These are phyloP conservation scores for Fraxinus pennsylvanica DNA, from an alignment of 257 asterid genomes.

Conservation along the genomic window DNA sequence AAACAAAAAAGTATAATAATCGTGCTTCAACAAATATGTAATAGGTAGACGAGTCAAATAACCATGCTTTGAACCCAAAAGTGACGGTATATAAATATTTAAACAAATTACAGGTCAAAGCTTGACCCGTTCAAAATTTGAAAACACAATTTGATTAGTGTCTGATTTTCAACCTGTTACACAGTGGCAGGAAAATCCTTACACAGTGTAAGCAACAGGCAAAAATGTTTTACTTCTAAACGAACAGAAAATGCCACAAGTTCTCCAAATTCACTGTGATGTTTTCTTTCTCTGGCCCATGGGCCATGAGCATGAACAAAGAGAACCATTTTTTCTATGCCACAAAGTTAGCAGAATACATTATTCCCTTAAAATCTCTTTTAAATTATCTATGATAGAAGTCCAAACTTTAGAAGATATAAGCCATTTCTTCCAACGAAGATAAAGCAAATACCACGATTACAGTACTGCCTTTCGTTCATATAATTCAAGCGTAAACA, in stretches of 20 bases:
- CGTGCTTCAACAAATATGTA: not conserved
- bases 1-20: not conserved
- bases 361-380: not conserved
- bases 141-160: not conserved
- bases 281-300: not conserved
- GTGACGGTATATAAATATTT: not conserved
- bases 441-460: not conserved
- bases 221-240: not conserved
- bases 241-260: not conserved
- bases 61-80: not conserved
- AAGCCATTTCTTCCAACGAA: not conserved
- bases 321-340: not conserved
- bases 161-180: not conserved
- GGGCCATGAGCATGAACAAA: not conserved
- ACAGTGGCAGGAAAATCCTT: not conserved
- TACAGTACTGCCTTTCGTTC: not conserved
- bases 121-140: not conserved
- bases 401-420: not conserved
- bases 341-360: not conserved
- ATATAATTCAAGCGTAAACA: not conserved
- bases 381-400: not conserved
- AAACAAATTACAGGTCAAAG: not conserved
- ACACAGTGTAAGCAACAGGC: not conserved
- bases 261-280: not conserved
- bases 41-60: not conserved